phyloP scores from a whole-genome alignment of 2,329 filamentous ascomycete species.

The Fusarium goolgardi region DNA sequence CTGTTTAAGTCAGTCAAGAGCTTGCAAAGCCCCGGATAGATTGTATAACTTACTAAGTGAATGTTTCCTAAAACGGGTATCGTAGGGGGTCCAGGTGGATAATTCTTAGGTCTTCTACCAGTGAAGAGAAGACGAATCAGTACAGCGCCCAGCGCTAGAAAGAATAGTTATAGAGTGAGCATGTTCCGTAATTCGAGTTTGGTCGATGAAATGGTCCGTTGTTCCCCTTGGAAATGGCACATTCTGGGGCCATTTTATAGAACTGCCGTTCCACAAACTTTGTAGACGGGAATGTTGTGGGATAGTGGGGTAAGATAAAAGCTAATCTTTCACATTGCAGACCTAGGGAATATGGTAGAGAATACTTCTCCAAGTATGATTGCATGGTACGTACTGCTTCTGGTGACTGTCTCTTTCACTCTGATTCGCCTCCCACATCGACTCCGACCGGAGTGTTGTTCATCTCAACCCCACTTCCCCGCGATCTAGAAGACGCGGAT shows the following conservation, averaged over 20 bases:
- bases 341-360: neutral
- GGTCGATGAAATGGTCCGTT: rapidly evolving
- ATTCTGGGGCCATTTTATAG: neutral
- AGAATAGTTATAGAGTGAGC: neutral
- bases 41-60: neutral
- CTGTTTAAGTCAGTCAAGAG: neutral
- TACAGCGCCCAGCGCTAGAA: neutral
- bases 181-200: neutral
- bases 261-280: neutral
- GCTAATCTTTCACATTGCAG: neutral
- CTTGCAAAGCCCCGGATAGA: neutral
- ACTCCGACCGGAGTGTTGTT: neutral
- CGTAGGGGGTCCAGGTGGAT: slow-evolving; percentile 9
- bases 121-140: slow-evolving; percentile 11
- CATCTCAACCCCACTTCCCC: slow-evolving; percentile 9
- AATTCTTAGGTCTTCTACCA: slow-evolving; percentile 1
- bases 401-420: neutral
- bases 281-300: neutral
- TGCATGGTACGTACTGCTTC: neutral
- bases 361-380: neutral
- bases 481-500: neutral
- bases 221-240: no score
- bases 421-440: slow-evolving; percentile 12
- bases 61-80: slow-evolving; percentile 8
- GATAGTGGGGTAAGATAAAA: neutral